These are phyloP conservation scores for Boletus pseudo-olivaceus DNA, from an alignment of 768 basidiomycete species.

Conservation along the genomic window DNA sequence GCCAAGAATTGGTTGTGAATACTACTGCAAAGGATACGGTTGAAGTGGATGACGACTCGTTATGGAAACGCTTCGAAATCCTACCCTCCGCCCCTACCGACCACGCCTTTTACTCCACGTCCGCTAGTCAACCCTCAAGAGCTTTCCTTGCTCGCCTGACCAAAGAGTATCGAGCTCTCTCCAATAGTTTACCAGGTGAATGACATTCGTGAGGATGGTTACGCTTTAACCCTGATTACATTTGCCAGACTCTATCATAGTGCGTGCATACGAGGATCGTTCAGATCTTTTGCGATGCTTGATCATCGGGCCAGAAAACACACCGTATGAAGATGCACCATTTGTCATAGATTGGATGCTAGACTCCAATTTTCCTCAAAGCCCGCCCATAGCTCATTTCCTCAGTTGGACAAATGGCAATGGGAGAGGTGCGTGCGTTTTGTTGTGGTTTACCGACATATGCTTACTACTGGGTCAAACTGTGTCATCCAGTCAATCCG, in stretches of 20 bases:
- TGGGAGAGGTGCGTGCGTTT: conserved; percentile 49
- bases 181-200: conserved; percentile 78
- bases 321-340: conserved; percentile 92
- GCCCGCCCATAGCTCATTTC: conserved; percentile 86
- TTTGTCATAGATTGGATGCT: conserved; percentile 95
- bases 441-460: background rate
- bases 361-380: conserved; percentile 78
- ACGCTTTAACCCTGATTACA: conserved; percentile 4
- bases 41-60: conserved; percentile 36
- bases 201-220: conserved; percentile 1
- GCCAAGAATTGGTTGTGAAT: conserved; percentile 29
- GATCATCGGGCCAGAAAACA: conserved; percentile 91
- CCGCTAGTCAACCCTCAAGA: conserved; percentile 64
- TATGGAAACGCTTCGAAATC: conserved; percentile 83
- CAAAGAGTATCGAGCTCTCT: conserved; percentile 80
- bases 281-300: conserved; percentile 82
- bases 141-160: conserved; percentile 71
- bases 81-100: conserved; percentile 73
- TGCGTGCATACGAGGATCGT: conserved; percentile 88
- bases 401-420: conserved; percentile 94
- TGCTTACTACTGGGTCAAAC: background rate
- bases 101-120: conserved; percentile 71
- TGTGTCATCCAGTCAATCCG: conserved; percentile 57
- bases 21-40: conserved; percentile 25
- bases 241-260: conserved; percentile 72